Percentiles rank a stretch among this genome's conserved stretches.
These are phyloP conservation scores for Camellia lanceoleosa DNA, from an alignment of 148 eudicot genomes.

Conservation along the genomic window DNA sequence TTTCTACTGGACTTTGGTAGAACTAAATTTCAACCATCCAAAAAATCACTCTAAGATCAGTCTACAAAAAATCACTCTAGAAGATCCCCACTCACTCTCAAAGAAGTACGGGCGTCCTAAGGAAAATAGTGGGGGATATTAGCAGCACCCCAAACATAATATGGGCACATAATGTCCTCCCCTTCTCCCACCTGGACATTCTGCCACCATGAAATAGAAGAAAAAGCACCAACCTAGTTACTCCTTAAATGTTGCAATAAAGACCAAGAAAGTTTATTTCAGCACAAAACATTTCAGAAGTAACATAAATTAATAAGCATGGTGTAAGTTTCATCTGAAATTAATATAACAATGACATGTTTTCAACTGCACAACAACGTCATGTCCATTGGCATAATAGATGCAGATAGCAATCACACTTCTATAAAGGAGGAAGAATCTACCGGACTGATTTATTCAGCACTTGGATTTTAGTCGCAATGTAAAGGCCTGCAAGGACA, in stretches of 20 bases:
- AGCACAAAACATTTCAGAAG: neutral
- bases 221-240: neutral
- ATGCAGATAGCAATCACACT: neutral
- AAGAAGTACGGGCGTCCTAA: no score
- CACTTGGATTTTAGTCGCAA: conserved; percentile 44
- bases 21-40: no score
- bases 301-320: neutral
- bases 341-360: neutral
- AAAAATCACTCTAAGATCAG: no score
- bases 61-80: no score
- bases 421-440: neutral
- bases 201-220: neutral
- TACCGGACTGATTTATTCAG: neutral
- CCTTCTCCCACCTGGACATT: no score
- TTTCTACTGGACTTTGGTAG: no score
- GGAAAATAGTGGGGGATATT: no score
- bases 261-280: neutral
- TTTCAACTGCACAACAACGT: neutral
- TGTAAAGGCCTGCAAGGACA: conserved; percentile 57
- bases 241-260: neutral
- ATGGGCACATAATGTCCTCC: no score
- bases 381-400: conserved; percentile 2
- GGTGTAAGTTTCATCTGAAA: neutral
- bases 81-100: no score
- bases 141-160: no score